Evolutionary conservation across 108 stramenopile genomes (phyloP).

Genomic region (Nitzschia sp.): DNA sequence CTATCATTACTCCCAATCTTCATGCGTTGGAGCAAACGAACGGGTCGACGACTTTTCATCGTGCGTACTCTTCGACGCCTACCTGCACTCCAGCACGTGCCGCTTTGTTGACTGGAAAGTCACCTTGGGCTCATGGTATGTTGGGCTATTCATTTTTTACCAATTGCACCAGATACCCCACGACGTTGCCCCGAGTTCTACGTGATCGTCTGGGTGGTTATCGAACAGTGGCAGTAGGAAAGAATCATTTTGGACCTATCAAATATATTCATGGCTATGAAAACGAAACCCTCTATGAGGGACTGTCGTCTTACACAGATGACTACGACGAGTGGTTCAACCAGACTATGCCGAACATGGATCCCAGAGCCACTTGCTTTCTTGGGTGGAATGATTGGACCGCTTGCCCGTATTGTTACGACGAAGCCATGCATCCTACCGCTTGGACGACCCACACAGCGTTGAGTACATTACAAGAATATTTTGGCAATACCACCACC

Average conservation of each 20-base stretch:
- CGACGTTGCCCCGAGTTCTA: slow-evolving; percentile 28
- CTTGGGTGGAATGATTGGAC: slow-evolving; percentile 43
- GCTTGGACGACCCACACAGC: slow-evolving; percentile 36
- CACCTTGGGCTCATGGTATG: slow-evolving; percentile 51
- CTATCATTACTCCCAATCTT: slow-evolving; percentile 31
- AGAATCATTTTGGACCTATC: slow-evolving; percentile 46
- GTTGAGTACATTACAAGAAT: neutral
- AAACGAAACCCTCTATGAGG: slow-evolving; percentile 34
- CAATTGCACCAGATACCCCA: slow-evolving; percentile 32
- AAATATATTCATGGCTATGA: slow-evolving; percentile 28
- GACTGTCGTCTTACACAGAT: slow-evolving; percentile 14
- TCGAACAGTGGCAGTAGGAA: slow-evolving; percentile 31
- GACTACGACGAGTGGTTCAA: slow-evolving; percentile 40
- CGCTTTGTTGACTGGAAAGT: slow-evolving; percentile 37
- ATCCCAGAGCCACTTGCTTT: slow-evolving; percentile 35
- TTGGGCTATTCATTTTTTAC: slow-evolving; percentile 24
- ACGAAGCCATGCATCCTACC: slow-evolving; percentile 46
- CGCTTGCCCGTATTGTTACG: slow-evolving; percentile 32
- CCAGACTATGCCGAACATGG: slow-evolving; percentile 10
- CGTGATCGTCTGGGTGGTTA: slow-evolving; percentile 13
- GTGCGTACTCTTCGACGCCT: slow-evolving; percentile 40
- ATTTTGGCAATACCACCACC: slow-evolving; percentile 4
- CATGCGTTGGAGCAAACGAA: neutral
- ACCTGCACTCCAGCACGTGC: slow-evolving; percentile 48
- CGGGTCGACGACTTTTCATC: slow-evolving; percentile 14